Evolutionary conservation across 2,329 filamentous ascomycete species (phyloP).

Genomic region (Aspergillus proliferans): DNA sequence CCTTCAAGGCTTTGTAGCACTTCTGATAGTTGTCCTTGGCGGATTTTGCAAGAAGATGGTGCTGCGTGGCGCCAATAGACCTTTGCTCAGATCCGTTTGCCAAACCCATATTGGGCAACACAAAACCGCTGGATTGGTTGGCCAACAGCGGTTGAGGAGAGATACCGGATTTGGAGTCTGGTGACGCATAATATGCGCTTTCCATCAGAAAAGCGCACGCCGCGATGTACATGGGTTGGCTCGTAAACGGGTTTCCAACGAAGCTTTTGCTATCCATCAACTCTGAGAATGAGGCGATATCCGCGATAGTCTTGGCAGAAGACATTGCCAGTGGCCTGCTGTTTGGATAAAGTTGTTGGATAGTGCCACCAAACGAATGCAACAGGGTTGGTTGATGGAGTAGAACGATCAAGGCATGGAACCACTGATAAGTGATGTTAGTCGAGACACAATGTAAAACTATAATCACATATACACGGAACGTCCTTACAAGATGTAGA

Average conservation of each 20-base stretch:
- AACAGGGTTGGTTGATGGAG: slow-evolving; percentile 78
- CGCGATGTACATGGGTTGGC: slow-evolving; percentile 85
- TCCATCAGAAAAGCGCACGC: slow-evolving; percentile 85
- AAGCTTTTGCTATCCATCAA: slow-evolving; percentile 80
- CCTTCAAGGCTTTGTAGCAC: slow-evolving; percentile 76
- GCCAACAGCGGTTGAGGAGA: slow-evolving; percentile 36
- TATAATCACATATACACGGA: background rate
- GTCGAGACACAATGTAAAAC: background rate
- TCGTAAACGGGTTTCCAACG: slow-evolving; percentile 81
- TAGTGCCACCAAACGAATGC: slow-evolving; percentile 64
- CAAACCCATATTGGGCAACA: slow-evolving; percentile 28
- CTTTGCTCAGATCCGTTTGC: slow-evolving; percentile 23
- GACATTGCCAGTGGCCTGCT: slow-evolving; percentile 79
- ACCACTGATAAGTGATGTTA: slow-evolving; percentile 50
- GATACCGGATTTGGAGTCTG: slow-evolving; percentile 56
- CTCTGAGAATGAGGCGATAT: slow-evolving; percentile 80
- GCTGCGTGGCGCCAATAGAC: slow-evolving; percentile 46
- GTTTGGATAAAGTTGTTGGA: slow-evolving; percentile 69
- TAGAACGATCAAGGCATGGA: slow-evolving; percentile 77
- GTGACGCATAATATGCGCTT: slow-evolving; percentile 62
- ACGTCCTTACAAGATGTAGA: slow-evolving; percentile 56
- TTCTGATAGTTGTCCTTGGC: slow-evolving; percentile 82
- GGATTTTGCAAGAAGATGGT: slow-evolving; percentile 70
- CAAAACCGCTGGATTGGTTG: slow-evolving; percentile 29
- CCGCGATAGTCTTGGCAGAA: slow-evolving; percentile 84